Evolutionary conservation across 306 rosid species (phyloP).

Genomic region (Sechiopsis laciniata): DNA sequence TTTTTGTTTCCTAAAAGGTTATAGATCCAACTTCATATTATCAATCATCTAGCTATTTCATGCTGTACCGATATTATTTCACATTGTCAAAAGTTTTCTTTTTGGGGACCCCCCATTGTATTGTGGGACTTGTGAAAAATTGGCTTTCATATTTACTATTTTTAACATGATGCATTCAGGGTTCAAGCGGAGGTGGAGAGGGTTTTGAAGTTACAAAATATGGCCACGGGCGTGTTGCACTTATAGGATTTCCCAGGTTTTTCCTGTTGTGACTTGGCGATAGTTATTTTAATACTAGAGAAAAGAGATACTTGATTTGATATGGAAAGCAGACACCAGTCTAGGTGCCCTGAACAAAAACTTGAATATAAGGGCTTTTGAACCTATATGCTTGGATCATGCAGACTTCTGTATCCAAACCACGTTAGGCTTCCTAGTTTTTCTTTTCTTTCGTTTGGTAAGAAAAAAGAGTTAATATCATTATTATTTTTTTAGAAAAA

Average conservation of each 20-base stretch:
- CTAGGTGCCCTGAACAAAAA: neutral
- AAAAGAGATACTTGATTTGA: neutral
- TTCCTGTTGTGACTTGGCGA: conserved; percentile 20
- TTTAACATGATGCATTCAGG: conserved; percentile 42
- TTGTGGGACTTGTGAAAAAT: neutral
- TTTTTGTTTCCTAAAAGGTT: too few species aligned
- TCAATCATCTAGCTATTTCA: neutral
- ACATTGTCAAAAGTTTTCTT: too few species aligned
- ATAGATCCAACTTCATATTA: neutral
- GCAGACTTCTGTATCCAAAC: neutral
- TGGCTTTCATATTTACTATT: conserved; percentile 14
- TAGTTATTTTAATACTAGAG: conserved; percentile 17
- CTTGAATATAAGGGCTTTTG: neutral
- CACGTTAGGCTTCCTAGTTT: neutral
- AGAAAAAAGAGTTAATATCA: neutral
- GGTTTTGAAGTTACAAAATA: conserved; percentile 98
- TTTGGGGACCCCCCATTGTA: neutral
- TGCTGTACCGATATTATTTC: neutral
- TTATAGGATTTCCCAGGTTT: conserved; percentile 97
- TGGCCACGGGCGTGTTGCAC: conserved; percentile 98
- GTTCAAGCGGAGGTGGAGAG: conserved; percentile 97
- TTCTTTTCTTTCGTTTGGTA: neutral
- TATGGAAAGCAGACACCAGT: neutral
- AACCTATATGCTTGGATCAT: neutral
- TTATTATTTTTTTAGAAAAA: neutral